Conservation (phyloP, 306 rosid genomes). For the Neltuma alba region DNA sequence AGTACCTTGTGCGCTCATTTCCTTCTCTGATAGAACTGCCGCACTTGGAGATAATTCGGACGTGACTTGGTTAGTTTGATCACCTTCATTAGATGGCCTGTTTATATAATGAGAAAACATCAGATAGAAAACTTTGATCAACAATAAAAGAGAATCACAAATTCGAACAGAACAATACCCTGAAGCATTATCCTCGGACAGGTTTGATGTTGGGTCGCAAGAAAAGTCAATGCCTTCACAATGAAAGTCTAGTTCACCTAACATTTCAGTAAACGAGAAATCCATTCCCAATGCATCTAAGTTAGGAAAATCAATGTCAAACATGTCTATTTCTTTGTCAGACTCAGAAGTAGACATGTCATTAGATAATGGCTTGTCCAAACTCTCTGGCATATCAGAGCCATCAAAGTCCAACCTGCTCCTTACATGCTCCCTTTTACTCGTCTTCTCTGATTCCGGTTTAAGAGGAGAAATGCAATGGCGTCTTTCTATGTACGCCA, state of each 20-base stretch:
- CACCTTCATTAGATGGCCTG: conserved; percentile 56
- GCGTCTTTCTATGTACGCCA: conserved; percentile 67
- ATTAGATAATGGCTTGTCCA: conserved; percentile 37
- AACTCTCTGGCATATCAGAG: conserved; percentile 42
- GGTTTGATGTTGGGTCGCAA: conserved; percentile 44
- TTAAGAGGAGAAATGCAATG: conserved; percentile 68
- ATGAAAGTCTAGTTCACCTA: conserved; percentile 62
- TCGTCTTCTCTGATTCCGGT: conserved; percentile 43
- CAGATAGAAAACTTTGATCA: conserved; percentile 22
- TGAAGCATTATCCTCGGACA: conserved; percentile 46
- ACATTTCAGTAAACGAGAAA: conserved; percentile 70
- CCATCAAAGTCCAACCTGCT: conserved; percentile 75
- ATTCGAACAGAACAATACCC: conserved; percentile 57
- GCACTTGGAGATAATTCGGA: conserved; percentile 63
- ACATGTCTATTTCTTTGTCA: conserved; percentile 53
- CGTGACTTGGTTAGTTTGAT: conserved; percentile 39
- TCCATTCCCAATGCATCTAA: conserved; percentile 65
- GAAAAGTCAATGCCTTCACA: conserved; percentile 56
- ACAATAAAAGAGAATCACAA: conserved; percentile 4
- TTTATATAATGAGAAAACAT: conserved; percentile 11
- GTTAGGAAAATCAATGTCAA: conserved; percentile 60
- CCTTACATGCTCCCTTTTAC: conserved; percentile 70
- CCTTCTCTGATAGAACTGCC: conserved; percentile 56
- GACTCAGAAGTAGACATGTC: conserved; percentile 54
- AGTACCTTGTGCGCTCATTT: conserved; percentile 49